A percentile compares a stretch with the other conserved stretches of the same genome.
These are phyloP conservation scores for Plasmodium cynomolgi DNA, from an alignment of 169 alveolate genomes.

Conservation along the genomic window DNA sequence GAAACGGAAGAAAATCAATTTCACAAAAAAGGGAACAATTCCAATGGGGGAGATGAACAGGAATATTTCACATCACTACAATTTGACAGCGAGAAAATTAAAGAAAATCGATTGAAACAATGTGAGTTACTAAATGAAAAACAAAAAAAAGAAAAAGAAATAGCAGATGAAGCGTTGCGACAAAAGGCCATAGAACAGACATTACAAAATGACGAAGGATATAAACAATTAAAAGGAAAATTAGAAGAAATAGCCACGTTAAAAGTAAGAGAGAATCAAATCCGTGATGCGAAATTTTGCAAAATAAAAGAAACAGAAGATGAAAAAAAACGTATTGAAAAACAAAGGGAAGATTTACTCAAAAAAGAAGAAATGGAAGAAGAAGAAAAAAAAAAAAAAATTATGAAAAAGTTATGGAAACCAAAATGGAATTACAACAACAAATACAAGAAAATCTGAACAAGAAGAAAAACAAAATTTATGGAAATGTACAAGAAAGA, in stretches of 20 bases:
- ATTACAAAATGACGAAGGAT: constrained; percentile 65
- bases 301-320: constrained; percentile 21
- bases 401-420: constrained; percentile 58
- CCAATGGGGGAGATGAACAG: constrained; percentile 5
- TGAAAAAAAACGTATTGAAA: constrained; percentile 25
- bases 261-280: constrained; percentile 65
- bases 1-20: not conserved
- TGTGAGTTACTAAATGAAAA: constrained; percentile 53
- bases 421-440: constrained; percentile 60
- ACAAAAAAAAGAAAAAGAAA: constrained; percentile 64
- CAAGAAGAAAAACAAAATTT: constrained; percentile 36
- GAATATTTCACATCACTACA: constrained; percentile 1
- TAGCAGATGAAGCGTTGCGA: constrained; percentile 14
- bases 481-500: constrained; percentile 37
- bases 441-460: constrained; percentile 58
- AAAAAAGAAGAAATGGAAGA: constrained; percentile 47
- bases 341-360: constrained; percentile 38
- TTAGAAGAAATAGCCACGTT: constrained; percentile 55
- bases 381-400: constrained; percentile 24
- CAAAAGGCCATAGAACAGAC: constrained; percentile 60
- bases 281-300: constrained; percentile 40
- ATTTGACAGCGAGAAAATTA: constrained; percentile 46
- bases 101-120: constrained; percentile 28
- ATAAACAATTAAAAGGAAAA: constrained; percentile 53
- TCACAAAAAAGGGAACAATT: not conserved